phyloP scores from a whole-genome alignment of 805 yeast genomes.

The Lipomyces anomalus region DNA sequence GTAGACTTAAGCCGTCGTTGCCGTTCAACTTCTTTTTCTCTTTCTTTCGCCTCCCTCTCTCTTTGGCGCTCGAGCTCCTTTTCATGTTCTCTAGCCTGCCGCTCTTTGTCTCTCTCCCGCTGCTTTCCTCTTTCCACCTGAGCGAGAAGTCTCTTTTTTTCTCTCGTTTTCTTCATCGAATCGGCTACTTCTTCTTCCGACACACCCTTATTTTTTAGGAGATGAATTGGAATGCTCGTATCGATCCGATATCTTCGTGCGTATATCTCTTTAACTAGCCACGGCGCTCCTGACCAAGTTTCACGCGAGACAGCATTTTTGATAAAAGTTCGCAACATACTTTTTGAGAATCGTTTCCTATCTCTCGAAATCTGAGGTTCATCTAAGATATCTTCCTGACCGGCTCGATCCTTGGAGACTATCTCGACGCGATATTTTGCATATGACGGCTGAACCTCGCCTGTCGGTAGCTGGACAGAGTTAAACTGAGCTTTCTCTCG shows the following conservation, averaged over 20 bases:
- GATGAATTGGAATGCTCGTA: conserved; percentile 29
- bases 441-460: conserved; percentile 45
- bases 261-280: conserved; percentile 80
- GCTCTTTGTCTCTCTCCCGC: conserved; percentile 10
- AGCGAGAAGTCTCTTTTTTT: conserved; percentile 5
- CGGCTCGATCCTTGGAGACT: conserved; percentile 27
- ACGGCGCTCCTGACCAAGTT: conserved; percentile 85
- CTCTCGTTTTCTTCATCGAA: conserved; percentile 13
- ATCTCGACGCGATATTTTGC: conserved; percentile 69
- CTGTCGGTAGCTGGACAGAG: conserved; percentile 30
- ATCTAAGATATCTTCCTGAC: conserved; percentile 62
- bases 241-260: conserved; percentile 62
- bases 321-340: conserved; percentile 81
- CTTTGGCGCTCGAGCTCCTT: conserved; percentile 7
- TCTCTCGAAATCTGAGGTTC: conserved; percentile 73
- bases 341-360: conserved; percentile 80
- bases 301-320: conserved; percentile 73
- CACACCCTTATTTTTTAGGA: conserved; percentile 19
- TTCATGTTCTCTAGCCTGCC: conserved; percentile 5
- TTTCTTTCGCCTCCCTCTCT: conserved; percentile 7
- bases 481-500: conserved; percentile 78
- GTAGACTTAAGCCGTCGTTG: conserved; percentile 18
- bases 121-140: conserved; percentile 12
- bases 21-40: conserved; percentile 2
- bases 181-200: conserved; percentile 16